Conservation (phyloP, 106 monocot species). For the Dendrobium chrysotoxum region DNA sequence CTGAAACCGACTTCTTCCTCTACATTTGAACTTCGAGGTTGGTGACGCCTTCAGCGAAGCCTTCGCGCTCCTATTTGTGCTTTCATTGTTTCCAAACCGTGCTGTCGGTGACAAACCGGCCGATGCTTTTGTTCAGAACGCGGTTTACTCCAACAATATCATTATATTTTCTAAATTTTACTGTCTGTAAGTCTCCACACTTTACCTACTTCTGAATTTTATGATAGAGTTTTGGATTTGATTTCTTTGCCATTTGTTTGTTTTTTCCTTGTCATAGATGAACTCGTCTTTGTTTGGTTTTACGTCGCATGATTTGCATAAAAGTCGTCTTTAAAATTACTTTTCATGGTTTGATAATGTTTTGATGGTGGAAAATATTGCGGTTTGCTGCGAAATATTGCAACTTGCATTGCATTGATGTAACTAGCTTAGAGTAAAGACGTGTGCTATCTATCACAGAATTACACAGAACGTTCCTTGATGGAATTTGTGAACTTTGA, state of each 20-base stretch:
- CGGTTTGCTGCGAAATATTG: not conserved
- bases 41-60: too few relatives aligned
- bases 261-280: not conserved
- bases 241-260: not conserved
- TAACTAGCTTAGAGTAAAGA: not conserved
- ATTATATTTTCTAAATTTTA: conserved; percentile 89
- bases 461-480: not conserved
- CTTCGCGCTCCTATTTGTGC: conserved; percentile 21
- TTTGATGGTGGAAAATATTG: too few relatives aligned
- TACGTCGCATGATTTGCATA: not conserved
- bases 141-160: conserved; percentile 73
- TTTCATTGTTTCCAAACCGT: conserved; percentile 7
- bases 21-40: too few relatives aligned
- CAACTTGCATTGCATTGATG: not conserved
- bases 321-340: not conserved
- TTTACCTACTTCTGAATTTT: not conserved
- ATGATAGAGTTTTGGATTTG: not conserved
- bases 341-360: not conserved
- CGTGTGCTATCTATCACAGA: not conserved
- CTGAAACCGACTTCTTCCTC: too few relatives aligned
- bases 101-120: conserved; percentile 37
- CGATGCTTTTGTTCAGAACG: conserved; percentile 80
- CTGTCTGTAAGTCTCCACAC: conserved; percentile 50
- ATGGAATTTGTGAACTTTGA: not conserved
- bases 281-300: not conserved